Base-by-base conservation (phyloP, 768 basidiomycete genomes). In the Rhizopogon sp. region DNA sequence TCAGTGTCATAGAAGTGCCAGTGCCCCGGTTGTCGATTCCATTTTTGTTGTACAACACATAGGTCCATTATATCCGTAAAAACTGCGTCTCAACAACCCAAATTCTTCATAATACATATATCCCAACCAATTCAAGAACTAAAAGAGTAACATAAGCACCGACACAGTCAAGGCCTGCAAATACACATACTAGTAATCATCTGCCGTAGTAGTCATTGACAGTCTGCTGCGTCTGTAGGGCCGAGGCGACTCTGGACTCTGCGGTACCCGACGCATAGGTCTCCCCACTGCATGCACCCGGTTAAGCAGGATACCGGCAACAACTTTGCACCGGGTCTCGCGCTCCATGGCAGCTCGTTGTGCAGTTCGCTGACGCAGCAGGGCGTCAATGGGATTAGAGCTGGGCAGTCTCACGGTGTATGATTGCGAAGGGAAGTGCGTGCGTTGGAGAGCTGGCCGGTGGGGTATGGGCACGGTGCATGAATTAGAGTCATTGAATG, bases 231-330 rank as follows among this genome's bases (percentile, higher is more conserved):
- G 79, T 59, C 78, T 74, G 58, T 84, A 84, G 58, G 68, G 66
- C 59, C 66, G 72, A 33, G 72, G 72, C 33, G 43, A 60, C 6
- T 65, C 66, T 20, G 49, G 61, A 33, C 65, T 59, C 11, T 64
- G 66, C 4, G 70, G 69, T 37, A 70, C 58, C 55, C 78, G 68
- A n/a, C 81, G 70, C 73, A 79, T 73, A 1, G 82, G 81, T 54
- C 73, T 74, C n/a, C 82, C 81, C 3, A 75, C 75, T 0, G 72
- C 76, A 57, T 77, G 76, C 37, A 80, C 76, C 20, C 82, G 72
- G 60, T 78, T 79, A 28, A 85, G 71, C 33, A 85, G 65, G 44
- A 82, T 82, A 17, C 79, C 81, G 2, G 83, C 83, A 1, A 85
- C 81, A 52, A 83, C 74, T 61, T 74, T 75, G 55, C 77, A 74